Conservation (phyloP, 208 protist species). For the Acanthamoeba castellanii region DNA sequence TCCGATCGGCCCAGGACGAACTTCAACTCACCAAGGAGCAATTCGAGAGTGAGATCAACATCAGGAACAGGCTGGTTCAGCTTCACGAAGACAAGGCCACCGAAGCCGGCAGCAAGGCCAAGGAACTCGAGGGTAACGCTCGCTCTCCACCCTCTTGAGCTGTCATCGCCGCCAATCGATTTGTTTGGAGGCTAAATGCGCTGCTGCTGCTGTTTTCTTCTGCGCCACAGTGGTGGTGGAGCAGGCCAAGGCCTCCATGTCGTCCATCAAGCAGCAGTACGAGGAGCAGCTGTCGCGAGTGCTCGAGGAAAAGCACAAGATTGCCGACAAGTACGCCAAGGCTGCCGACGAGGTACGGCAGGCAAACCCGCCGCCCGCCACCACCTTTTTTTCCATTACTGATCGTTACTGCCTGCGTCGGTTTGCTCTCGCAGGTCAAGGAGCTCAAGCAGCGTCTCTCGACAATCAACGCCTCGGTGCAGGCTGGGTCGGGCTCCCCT, state of each 20-base stretch:
- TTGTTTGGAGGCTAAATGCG: neutral
- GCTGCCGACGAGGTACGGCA: neutral
- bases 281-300: neutral
- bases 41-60: conserved; percentile 14
- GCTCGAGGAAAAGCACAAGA: neutral
- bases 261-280: neutral
- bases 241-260: conserved; percentile 3
- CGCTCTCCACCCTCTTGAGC: neutral
- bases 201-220: neutral
- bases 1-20: conserved; percentile 2
- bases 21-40: conserved; percentile 31
- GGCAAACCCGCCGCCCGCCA: too few relatives aligned
- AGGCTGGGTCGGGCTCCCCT: neutral
- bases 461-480: neutral
- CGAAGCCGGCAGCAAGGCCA: neutral
- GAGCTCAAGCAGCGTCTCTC: neutral
- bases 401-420: too few relatives aligned
- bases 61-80: conserved; percentile 19
- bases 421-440: neutral
- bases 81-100: conserved; percentile 32
- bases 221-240: neutral
- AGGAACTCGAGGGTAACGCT: neutral
- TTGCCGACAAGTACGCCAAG: conserved; percentile 29
- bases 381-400: too few relatives aligned
- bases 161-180: neutral